phyloP scores from a whole-genome alignment of 2,329 filamentous ascomycete genomes.

The Calonectria hongkongensis region DNA sequence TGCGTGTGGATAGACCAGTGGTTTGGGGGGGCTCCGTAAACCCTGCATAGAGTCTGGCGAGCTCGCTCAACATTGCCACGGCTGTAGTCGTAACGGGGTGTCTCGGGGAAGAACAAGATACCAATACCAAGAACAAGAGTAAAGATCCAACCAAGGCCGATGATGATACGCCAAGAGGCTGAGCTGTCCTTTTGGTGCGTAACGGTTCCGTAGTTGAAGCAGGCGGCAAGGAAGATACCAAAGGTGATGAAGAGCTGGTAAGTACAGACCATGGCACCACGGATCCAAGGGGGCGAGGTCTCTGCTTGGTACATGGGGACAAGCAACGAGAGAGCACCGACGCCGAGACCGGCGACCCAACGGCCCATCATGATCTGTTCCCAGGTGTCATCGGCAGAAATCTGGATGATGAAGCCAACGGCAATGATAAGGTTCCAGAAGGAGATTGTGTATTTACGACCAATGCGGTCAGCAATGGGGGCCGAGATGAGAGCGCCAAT shows the following conservation, averaged over 20 bases:
- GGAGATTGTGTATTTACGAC: slow-evolving; percentile 78
- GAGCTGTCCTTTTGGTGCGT: slow-evolving; percentile 66
- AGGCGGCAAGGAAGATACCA: slow-evolving; percentile 77
- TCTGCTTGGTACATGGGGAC: slow-evolving; percentile 86
- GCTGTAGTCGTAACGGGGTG: slow-evolving; percentile 71
- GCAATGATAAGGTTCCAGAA: slow-evolving; percentile 77
- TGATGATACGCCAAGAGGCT: slow-evolving; percentile 77
- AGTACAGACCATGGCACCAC: slow-evolving; percentile 78
- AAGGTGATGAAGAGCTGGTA: slow-evolving; percentile 85
- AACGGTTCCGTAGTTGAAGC: slow-evolving; percentile 78
- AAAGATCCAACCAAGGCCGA: slow-evolving; percentile 72
- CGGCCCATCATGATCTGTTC: slow-evolving; percentile 80
- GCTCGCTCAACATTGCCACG: slow-evolving; percentile 67
- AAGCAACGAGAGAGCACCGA: slow-evolving; percentile 78
- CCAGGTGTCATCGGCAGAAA: slow-evolving; percentile 74
- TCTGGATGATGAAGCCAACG: slow-evolving; percentile 81
- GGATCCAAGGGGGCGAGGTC: slow-evolving; percentile 79
- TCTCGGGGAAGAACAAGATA: slow-evolving; percentile 71
- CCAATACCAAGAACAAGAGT: slow-evolving; percentile 68
- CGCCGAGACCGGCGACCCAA: slow-evolving; percentile 79
- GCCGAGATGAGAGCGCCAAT: slow-evolving; percentile 77
- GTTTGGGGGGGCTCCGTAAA: slow-evolving; percentile 67
- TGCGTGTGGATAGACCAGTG: slow-evolving; percentile 68
- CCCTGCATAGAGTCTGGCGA: slow-evolving; percentile 66
- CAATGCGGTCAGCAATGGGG: slow-evolving; percentile 78